These are phyloP conservation scores for Panaeolus papilionaceus DNA, from an alignment of 768 basidiomycete species.

Conservation along the genomic window DNA sequence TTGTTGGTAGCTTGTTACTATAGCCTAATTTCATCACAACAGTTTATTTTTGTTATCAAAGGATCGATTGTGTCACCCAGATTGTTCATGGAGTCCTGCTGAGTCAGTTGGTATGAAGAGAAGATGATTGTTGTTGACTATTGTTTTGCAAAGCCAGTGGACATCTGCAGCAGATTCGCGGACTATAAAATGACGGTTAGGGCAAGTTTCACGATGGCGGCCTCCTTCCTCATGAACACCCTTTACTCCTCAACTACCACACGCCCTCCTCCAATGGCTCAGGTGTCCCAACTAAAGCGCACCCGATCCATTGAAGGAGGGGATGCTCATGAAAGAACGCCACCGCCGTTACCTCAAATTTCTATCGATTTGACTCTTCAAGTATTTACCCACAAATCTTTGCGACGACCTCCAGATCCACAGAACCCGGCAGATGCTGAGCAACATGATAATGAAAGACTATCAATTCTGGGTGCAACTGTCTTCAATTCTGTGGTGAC, in stretches of 20 bases:
- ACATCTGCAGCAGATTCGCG: constrained; percentile 1
- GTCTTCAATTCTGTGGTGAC: constrained; percentile 56
- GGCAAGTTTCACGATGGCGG: constrained; percentile 11
- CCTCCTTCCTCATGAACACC: constrained; percentile 16
- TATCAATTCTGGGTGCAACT: constrained; percentile 55
- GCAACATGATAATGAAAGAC: constrained; percentile 59
- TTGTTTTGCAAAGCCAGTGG: constrained; percentile 11
- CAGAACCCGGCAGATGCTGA: constrained; percentile 37
- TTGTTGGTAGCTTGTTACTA: background rate
- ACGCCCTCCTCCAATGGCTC: constrained; percentile 10
- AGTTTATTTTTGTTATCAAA: background rate
- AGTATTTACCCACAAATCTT: constrained; percentile 73
- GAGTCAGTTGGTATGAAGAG: background rate
- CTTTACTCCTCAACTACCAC: constrained; percentile 4
- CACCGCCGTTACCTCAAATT: constrained; percentile 48
- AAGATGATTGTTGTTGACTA: constrained; percentile 10
- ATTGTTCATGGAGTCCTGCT: no score
- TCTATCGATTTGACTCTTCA: constrained; percentile 62
- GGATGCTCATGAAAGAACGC: constrained; percentile 27
- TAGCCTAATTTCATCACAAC: background rate
- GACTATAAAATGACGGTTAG: constrained; percentile 13
- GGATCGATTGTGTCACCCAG: no score
- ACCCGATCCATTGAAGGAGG: constrained; percentile 27
- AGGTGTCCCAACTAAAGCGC: constrained; percentile 28
- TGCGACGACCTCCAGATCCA: constrained; percentile 46